A percentile compares a stretch with the other conserved stretches of the same genome.
These are phyloP conservation scores for Monosporascus sp. DNA, from an alignment of 2,329 filamentous ascomycete genomes.

Conservation along the genomic window DNA sequence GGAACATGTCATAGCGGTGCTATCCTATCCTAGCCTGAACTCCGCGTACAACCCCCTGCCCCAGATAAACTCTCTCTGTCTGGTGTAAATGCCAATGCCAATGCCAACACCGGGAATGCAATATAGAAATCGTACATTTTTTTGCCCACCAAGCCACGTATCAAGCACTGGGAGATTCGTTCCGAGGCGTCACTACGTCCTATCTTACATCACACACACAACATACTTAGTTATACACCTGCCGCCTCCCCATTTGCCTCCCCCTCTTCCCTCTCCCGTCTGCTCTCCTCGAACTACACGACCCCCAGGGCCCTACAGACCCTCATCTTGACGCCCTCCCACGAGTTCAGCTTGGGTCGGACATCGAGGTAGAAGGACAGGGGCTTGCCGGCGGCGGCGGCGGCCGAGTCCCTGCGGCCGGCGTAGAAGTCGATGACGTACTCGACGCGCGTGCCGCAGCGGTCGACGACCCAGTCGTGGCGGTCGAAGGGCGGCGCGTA, in stretches of 20 bases:
- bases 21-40: background rate
- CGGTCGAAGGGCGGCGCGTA: slow-evolving; percentile 90
- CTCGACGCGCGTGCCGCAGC: slow-evolving; percentile 79
- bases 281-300: slow-evolving; percentile 27
- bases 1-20: no score
- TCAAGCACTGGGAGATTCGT: no score
- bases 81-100: background rate
- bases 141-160: no score
- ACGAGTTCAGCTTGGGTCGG: slow-evolving; percentile 62
- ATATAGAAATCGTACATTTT: background rate
- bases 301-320: slow-evolving; percentile 46
- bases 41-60: background rate
- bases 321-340: slow-evolving; percentile 66
- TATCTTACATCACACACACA: background rate
- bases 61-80: background rate
- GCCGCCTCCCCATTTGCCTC: background rate
- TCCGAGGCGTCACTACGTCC: no score
- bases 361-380: slow-evolving; percentile 65
- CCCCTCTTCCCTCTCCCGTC: background rate
- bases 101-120: background rate
- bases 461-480: slow-evolving; percentile 95
- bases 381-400: background rate
- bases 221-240: background rate
- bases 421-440: slow-evolving; percentile 99
- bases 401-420: slow-evolving; percentile 52